Conservation (phyloP, 2,329 filamentous ascomycete species). For the Arthrobotrys musiformis region DNA sequence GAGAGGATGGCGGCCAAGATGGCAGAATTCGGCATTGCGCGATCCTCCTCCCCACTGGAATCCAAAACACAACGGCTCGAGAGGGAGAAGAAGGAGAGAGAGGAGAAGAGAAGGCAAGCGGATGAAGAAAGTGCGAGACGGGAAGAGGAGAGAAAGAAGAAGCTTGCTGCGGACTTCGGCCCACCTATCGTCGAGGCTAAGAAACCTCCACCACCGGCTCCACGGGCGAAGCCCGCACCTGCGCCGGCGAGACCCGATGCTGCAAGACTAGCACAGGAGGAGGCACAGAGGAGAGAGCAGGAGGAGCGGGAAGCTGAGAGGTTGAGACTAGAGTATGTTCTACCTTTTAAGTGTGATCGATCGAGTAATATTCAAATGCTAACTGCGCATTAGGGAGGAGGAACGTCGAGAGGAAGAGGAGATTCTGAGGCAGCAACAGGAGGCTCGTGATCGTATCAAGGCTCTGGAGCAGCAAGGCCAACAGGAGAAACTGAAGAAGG, state of each 20-base stretch:
- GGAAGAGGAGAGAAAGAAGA: conserved; percentile 85
- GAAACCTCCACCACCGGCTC: conserved; percentile 76
- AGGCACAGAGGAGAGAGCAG: conserved; percentile 69
- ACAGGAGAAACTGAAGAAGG: conserved; percentile 92
- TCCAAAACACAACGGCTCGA: conserved; percentile 84
- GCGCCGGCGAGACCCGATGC: conserved; percentile 76
- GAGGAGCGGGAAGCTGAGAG: conserved; percentile 78
- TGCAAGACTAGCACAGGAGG: conserved; percentile 73
- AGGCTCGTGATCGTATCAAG: conserved; percentile 81
- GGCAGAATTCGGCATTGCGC: conserved; percentile 82
- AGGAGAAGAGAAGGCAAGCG: conserved; percentile 85
- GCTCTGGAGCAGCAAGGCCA: conserved; percentile 93
- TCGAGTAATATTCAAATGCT: conserved; percentile 44
- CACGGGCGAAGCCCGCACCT: conserved; percentile 74
- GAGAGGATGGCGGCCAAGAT: conserved; percentile 96
- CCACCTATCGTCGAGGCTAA: conserved; percentile 70
- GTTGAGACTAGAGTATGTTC: conserved; percentile 83
- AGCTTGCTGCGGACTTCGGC: conserved; percentile 79
- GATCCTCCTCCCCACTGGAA: conserved; percentile 76
- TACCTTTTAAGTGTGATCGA: neutral
- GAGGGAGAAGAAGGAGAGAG: conserved; percentile 85
- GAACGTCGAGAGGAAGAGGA: conserved; percentile 81
- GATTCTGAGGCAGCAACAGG: conserved; percentile 80
- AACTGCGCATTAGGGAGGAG: conserved; percentile 71
- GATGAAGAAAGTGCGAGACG: conserved; percentile 93